A percentile compares a stretch with the other conserved stretches of the same genome.
phyloP scores from a whole-genome alignment of 106 monocot genomes.

The Phalaenopsis aphrodite region DNA sequence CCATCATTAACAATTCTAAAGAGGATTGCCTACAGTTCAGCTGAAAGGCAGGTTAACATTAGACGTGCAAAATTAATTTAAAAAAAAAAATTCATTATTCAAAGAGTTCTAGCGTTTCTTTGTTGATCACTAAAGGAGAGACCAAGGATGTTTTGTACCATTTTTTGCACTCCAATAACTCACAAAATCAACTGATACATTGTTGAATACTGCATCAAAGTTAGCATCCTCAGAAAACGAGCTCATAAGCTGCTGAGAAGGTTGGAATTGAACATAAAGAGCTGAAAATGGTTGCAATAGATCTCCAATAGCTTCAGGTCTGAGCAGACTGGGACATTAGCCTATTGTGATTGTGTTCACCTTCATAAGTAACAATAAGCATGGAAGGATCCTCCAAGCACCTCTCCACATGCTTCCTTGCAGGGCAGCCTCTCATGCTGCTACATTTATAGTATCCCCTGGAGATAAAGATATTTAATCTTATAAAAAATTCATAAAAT shows the following conservation, averaged over 20 bases:
- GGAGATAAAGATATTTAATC: slow-evolving; percentile 9
- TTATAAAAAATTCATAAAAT: neutral
- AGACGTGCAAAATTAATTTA: neutral
- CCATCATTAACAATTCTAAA: neutral
- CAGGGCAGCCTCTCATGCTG: slow-evolving; percentile 72
- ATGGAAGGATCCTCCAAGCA: slow-evolving; percentile 57
- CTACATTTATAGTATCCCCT: slow-evolving; percentile 92
- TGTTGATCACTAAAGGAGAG: neutral
- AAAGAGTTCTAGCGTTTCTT: neutral
- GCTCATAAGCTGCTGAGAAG: neutral
- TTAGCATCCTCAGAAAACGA: neutral
- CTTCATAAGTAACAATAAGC: slow-evolving; percentile 76
- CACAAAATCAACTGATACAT: neutral
- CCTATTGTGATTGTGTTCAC: slow-evolving; percentile 59
- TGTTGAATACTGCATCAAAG: neutral
- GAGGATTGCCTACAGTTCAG: neutral
- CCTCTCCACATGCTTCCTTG: slow-evolving; percentile 78
- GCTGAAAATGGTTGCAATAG: neutral
- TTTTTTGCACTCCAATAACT: neutral
- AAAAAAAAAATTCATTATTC: neutral
- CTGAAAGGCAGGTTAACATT: neutral
- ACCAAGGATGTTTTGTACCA: neutral
- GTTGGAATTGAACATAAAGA: neutral
- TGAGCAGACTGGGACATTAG: slow-evolving; percentile 26
- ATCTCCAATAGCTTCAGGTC: neutral